Percentiles rank a stretch among this genome's conserved stretches.
Conservation (phyloP, 176 grass and related monocot genomes). For the Oryza glumipatula region DNA sequence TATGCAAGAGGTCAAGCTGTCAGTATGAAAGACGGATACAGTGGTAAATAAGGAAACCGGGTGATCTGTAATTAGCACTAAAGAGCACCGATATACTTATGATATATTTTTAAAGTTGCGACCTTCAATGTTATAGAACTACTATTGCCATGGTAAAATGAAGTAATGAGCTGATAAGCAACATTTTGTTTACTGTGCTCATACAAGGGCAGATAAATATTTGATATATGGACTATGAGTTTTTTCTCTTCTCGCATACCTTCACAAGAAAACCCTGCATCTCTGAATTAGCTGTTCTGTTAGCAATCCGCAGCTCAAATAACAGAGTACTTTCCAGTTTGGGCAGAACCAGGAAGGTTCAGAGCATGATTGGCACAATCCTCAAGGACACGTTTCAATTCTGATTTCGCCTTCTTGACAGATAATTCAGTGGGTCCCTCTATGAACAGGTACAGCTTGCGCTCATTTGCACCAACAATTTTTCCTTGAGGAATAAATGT, state of each 20-base stretch:
- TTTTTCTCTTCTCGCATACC: conserved; percentile 22
- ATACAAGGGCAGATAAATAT: conserved; percentile 21
- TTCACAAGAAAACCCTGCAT: conserved; percentile 27
- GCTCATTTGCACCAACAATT: conserved; percentile 75
- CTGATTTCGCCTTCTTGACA: conserved; percentile 92
- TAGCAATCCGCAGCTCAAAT: conserved; percentile 48
- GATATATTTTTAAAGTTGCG: too few species aligned
- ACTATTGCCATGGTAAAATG: neutral
- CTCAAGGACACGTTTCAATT: conserved; percentile 89
- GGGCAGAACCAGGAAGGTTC: conserved; percentile 81
- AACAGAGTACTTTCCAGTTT: conserved; percentile 91
- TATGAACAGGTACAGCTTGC: conserved; percentile 91
- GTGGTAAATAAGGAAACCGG: too few species aligned
- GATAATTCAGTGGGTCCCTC: conserved; percentile 83
- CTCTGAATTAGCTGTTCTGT: neutral
- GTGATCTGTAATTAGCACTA: too few species aligned
- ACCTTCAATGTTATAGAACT: too few species aligned
- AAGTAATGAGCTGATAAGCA: neutral
- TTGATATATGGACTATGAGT: neutral
- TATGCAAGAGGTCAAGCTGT: too few species aligned
- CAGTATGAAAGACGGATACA: too few species aligned
- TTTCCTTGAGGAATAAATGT: conserved; percentile 81
- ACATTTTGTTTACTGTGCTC: neutral
- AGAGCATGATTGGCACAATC: conserved; percentile 78
- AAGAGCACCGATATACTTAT: too few species aligned